Percentiles rank a stretch among this genome's conserved stretches.
phyloP scores from a whole-genome alignment of 2,329 filamentous ascomycete genomes.

The Monosporascus cannonballus region DNA sequence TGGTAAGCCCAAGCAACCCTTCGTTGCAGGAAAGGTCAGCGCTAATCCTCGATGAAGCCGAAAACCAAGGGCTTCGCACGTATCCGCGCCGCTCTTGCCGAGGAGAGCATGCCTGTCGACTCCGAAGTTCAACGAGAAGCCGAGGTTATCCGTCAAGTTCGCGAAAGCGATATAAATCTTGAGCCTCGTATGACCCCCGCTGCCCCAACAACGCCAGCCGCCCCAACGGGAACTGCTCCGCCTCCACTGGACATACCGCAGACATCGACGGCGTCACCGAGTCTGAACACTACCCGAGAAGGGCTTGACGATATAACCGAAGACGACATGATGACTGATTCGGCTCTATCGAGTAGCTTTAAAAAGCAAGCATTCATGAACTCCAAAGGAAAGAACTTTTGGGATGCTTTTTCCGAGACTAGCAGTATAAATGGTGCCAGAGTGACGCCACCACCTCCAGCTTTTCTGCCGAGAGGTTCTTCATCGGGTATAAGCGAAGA shows the following conservation, averaged over 20 bases:
- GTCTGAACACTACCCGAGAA: conserved; percentile 54
- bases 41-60: conserved; percentile 51
- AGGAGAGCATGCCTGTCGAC: conserved; percentile 83
- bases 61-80: conserved; percentile 95
- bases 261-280: conserved; percentile 58
- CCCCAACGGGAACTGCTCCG: conserved; percentile 13
- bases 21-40: neutral
- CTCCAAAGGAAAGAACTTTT: conserved; percentile 65
- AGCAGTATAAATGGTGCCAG: conserved; percentile 43
- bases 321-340: conserved; percentile 60
- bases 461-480: conserved; percentile 53
- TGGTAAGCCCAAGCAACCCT: conserved; percentile 50
- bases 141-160: conserved; percentile 91
- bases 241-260: conserved; percentile 40
- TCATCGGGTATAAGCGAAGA: conserved; percentile 63
- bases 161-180: conserved; percentile 73
- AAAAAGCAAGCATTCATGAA: conserved; percentile 68
- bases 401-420: conserved; percentile 72
- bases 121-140: conserved; percentile 85
- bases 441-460: conserved; percentile 56
- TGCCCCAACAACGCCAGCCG: neutral
- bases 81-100: conserved; percentile 80
- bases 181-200: conserved; percentile 34
- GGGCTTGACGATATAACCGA: conserved; percentile 64
- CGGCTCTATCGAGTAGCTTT: conserved; percentile 58